Evolutionary conservation across 2,329 filamentous ascomycete species (phyloP).

Genomic region (Penicillium sp.): DNA sequence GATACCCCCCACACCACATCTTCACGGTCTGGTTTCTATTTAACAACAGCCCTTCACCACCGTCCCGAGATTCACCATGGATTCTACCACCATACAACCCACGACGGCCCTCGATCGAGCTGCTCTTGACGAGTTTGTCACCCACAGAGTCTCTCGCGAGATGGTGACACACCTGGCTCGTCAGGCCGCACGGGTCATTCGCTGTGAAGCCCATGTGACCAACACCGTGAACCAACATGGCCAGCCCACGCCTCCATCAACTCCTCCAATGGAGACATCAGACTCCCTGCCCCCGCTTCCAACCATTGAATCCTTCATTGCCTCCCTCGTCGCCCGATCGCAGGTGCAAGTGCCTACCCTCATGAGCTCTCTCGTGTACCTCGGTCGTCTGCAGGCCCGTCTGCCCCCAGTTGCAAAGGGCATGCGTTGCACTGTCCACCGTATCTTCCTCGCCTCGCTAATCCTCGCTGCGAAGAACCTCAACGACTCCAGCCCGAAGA

Average conservation of each 20-base stretch:
- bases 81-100: constrained; percentile 13
- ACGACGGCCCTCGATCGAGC: constrained; percentile 41
- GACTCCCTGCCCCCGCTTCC: constrained; percentile 62
- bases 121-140: constrained; percentile 54
- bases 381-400: constrained; percentile 78
- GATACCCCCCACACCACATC: not conserved
- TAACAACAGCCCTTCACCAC: not conserved
- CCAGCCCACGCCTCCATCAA: constrained; percentile 64
- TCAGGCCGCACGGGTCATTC: constrained; percentile 53
- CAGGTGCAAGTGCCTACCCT: constrained; percentile 97
- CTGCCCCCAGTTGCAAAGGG: constrained; percentile 95
- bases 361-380: constrained; percentile 96
- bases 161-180: constrained; percentile 54
- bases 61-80: not conserved
- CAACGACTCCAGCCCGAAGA: constrained; percentile 98
- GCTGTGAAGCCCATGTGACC: constrained; percentile 57
- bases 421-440: constrained; percentile 93
- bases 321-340: constrained; percentile 84
- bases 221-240: constrained; percentile 49
- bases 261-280: constrained; percentile 56
- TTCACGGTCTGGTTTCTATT: not conserved
- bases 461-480: constrained; percentile 88
- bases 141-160: constrained; percentile 51
- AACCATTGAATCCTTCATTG: constrained; percentile 87
- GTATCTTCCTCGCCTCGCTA: constrained; percentile 81